Percentiles rank a stretch among this genome's conserved stretches.
Conservation (phyloP, 768 basidiomycete genomes). For the Collybia nuda region DNA sequence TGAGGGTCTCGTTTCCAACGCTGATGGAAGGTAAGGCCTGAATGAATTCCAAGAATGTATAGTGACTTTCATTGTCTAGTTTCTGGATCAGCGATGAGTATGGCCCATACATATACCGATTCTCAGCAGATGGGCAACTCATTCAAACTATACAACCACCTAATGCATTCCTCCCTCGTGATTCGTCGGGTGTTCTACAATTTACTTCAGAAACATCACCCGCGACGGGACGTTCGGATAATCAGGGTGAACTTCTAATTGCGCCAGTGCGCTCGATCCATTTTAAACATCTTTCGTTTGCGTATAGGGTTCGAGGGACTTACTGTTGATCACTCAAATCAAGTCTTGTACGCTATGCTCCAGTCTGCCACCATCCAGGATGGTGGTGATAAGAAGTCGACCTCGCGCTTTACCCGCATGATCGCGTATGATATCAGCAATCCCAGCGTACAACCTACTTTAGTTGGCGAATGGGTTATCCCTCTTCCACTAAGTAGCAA, state of each 20-base stretch:
- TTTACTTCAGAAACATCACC: constrained; percentile 53
- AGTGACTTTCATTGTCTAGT: constrained; percentile 22
- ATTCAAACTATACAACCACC: constrained; percentile 61
- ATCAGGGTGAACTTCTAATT: constrained; percentile 41
- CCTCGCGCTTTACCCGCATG: constrained; percentile 53
- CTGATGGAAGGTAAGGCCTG: constrained; percentile 53
- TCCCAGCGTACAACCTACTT: constrained; percentile 27
- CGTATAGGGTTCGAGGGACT: constrained; percentile 57
- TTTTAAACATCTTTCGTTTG: background rate
- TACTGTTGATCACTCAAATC: constrained; percentile 45
- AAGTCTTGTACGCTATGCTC: constrained; percentile 57
- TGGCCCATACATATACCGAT: constrained; percentile 63
- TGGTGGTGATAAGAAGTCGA: constrained; percentile 47
- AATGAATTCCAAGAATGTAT: background rate
- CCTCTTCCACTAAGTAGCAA: constrained; percentile 53
- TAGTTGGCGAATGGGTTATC: constrained; percentile 61
- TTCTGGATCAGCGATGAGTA: constrained; percentile 73
- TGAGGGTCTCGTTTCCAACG: constrained; percentile 57
- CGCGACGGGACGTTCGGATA: constrained; percentile 50
- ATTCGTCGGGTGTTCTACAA: constrained; percentile 41
- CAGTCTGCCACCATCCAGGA: constrained; percentile 67
- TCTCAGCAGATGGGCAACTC: constrained; percentile 43
- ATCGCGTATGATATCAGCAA: constrained; percentile 52
- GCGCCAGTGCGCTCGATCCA: background rate
- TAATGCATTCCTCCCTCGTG: constrained; percentile 50